Evolutionary conservation across 2,329 filamentous ascomycete species (phyloP), one percentile per base, ranked within the genome.

Genomic region (Aureobasidium sp.): DNA sequence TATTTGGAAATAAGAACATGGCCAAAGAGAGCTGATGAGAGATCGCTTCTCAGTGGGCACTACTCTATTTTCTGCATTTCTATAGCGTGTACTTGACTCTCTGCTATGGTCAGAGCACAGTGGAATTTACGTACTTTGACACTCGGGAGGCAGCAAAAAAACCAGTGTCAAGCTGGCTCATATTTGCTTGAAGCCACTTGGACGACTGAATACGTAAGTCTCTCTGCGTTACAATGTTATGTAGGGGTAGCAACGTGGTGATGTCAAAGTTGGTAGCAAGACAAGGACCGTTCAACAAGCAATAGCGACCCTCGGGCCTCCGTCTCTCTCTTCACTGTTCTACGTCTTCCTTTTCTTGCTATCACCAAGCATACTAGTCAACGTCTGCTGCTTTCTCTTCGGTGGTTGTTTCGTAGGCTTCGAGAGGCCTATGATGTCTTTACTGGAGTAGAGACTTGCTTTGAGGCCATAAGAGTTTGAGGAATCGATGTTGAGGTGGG

Each of bases 361-460:
- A 20, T 43, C 36, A 17, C 36, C 46, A 26, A 51, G 7, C 44
- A 59, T 39, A 5, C 2, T 32, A 4, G 57, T 51, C 34, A 43
- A 34, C 6, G 44, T 60, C 46, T 50, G 34, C 20, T 60, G 46
- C 24, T 51, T 60, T 41, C 57, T 43, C 34, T 43, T 51, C n/a
- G 9, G 3, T 24, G 53, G 6, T 5, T 24, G 27, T 17, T 39
- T 47, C 27, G 29, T 20, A 2, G 34, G 34, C 24, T 51, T 51
- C 10, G 46, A 50, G 10, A 51, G 46, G 3, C 65, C 59, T 52
- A 71, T 41, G 8, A 71, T 51, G 12, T 75, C 74, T 32, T 70
- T 72, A 50, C 76, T 79, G 17, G 71, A 75, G 65, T 77, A 78
- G 8, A 78, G 65, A 63, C 76, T 79, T 12, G 77, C 76, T 62